phyloP scores from a whole-genome alignment of 352 stramenopile species.

The Phytophthora fragariae region DNA sequence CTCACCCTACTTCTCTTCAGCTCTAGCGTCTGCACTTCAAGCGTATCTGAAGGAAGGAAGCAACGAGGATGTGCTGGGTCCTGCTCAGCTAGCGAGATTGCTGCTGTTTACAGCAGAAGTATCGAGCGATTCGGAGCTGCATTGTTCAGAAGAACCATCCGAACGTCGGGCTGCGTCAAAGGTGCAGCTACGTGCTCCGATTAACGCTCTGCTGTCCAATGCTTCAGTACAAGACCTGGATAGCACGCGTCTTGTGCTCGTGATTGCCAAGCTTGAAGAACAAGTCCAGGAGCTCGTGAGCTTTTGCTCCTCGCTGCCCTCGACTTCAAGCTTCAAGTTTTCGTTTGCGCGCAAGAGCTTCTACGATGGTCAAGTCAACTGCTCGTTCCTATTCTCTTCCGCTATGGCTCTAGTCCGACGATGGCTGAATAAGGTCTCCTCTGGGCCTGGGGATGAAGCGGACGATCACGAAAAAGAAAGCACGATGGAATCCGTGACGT shows the following conservation, averaged over 20 bases:
- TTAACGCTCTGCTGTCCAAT: slow-evolving; percentile 16
- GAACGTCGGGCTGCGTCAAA: not conserved
- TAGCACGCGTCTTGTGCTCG: slow-evolving; percentile 36
- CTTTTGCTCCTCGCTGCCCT: slow-evolving; percentile 3
- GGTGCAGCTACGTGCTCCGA: slow-evolving; percentile 14
- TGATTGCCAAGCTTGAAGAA: slow-evolving; percentile 54
- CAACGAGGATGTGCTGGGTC: slow-evolving; percentile 21
- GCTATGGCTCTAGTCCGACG: slow-evolving; percentile 22
- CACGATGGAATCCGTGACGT: slow-evolving; percentile 31
- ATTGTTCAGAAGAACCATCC: slow-evolving; percentile 4
- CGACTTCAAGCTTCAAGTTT: slow-evolving; percentile 23
- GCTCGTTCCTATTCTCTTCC: slow-evolving; percentile 31
- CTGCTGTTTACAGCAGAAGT: slow-evolving; percentile 54
- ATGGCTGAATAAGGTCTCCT: slow-evolving; percentile 22
- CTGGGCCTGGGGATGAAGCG: not conserved
- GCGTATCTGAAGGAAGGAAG: slow-evolving; percentile 24
- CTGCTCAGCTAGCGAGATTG: slow-evolving; percentile 50
- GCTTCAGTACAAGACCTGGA: slow-evolving; percentile 17
- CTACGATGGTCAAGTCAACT: slow-evolving; percentile 27
- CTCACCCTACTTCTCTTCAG: slow-evolving; percentile 15
- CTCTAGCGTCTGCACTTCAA: slow-evolving; percentile 29
- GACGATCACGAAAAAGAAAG: slow-evolving; percentile 32
- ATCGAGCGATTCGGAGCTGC: not conserved
- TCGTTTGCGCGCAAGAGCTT: slow-evolving; percentile 30
- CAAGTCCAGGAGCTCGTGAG: slow-evolving; percentile 41